These are phyloP conservation scores for Lipomyces sp. DNA, from an alignment of 805 yeast genomes.

Conservation along the genomic window DNA sequence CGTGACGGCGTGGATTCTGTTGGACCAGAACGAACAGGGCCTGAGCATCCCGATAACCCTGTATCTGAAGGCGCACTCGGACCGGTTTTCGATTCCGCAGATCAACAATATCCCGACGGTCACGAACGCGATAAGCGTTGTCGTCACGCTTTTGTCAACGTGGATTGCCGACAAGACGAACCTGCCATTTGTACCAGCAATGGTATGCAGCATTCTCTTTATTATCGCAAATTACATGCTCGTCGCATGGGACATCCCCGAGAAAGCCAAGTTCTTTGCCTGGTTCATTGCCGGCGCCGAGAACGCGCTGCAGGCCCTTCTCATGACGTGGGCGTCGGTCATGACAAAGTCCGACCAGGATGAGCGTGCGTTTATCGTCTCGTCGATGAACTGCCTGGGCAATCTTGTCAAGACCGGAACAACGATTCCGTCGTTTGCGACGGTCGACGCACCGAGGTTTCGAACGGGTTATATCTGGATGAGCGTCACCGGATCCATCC, in stretches of 20 bases:
- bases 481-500: conserved; percentile 14
- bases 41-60: conserved; percentile 10
- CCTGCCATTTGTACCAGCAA: conserved; percentile 40
- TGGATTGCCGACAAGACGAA: conserved; percentile 15
- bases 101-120: conserved; percentile 45
- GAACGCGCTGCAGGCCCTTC: conserved; percentile 10
- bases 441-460: conserved; percentile 43
- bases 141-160: conserved; percentile 40
- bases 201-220: conserved; percentile 36
- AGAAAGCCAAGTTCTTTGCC: conserved; percentile 59
- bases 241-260: conserved; percentile 55
- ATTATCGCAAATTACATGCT: conserved; percentile 42
- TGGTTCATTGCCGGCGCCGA: conserved; percentile 33
- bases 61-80: conserved; percentile 11
- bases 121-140: conserved; percentile 44
- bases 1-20: conserved; percentile 38
- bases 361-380: conserved; percentile 39
- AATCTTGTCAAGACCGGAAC: conserved; percentile 49
- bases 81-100: conserved; percentile 37
- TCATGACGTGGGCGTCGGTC: conserved; percentile 24
- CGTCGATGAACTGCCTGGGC: conserved; percentile 40
- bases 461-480: conserved; percentile 40
- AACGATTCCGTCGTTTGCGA: conserved; percentile 45
- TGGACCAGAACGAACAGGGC: conserved; percentile 32
- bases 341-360: conserved; percentile 22